A percentile compares a stretch with the other conserved stretches of the same genome.
Evolutionary conservation across 495 filamentous ascomycete species (phyloP).

Genomic region (Cercophora newfieldiana): DNA sequence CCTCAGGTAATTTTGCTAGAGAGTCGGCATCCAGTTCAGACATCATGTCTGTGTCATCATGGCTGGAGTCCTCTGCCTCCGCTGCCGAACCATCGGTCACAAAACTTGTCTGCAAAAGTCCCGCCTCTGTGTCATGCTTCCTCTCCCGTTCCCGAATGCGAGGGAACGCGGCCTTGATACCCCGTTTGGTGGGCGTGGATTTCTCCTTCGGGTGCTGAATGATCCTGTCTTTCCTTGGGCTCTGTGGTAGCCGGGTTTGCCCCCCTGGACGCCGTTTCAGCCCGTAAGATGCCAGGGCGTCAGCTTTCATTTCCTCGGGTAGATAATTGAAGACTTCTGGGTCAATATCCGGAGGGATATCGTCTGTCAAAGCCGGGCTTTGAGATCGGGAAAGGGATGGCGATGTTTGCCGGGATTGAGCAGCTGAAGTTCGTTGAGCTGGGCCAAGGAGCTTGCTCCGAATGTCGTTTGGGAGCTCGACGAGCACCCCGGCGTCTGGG

Average conservation of each 20-base stretch:
- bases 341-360: conserved; percentile 60
- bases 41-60: conserved; percentile 26
- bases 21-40: conserved; percentile 66
- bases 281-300: conserved; percentile 70
- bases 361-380: conserved; percentile 42
- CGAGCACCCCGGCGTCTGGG: conserved; percentile 70
- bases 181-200: conserved; percentile 59
- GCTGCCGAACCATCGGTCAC: conserved; percentile 35
- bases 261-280: conserved; percentile 16
- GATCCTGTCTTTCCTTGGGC: conserved; percentile 56
- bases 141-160: conserved; percentile 45
- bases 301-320: conserved; percentile 78
- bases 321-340: conserved; percentile 73
- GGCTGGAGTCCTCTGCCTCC: conserved; percentile 24
- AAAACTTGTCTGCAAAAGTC: conserved; percentile 68
- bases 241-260: conserved; percentile 55
- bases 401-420: conserved; percentile 27
- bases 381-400: conserved; percentile 33
- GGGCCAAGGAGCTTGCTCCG: conserved; percentile 64
- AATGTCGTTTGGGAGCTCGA: conserved; percentile 78
- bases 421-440: conserved; percentile 27
- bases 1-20: conserved; percentile 77
- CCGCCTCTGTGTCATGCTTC: conserved; percentile 45
- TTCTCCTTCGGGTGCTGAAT: conserved; percentile 49
- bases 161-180: conserved; percentile 47